Base-by-base conservation (phyloP, 768 basidiomycete genomes). In the Xerocomellus dryophilus region DNA sequence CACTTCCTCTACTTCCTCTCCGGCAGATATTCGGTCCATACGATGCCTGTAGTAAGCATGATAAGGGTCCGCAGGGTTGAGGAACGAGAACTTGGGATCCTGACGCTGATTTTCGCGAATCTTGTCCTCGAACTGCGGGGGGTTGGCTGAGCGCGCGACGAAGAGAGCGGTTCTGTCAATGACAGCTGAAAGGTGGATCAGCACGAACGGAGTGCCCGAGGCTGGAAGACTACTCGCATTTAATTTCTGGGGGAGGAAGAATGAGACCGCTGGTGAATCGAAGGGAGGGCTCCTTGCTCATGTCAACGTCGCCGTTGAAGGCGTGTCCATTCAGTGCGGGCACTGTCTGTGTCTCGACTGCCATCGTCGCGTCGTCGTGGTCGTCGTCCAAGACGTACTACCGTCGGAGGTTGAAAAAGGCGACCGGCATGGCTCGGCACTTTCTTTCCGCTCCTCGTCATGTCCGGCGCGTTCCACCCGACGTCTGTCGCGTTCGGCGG, bases 21-120 rank as follows among this genome's bases (percentile, higher is more conserved):
- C 93, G 7, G 83, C 83, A 48, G 81, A 74, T 58, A 93, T 82
- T 67, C 84, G 85, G 44, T 93, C 91, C 75, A 96, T 83, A 67
- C 89, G 85, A 77, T 95, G 84, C 67, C 90, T 85, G 69, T 99
- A 99, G 75, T 99, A 98, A 56, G 91, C 91, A 85, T 98, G 93
- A 76, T 97, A 99, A 60, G 97, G 93, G 79, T 99, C 97, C 45
- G 84, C 83, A 57, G 92, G 87, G 76, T 96, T 96, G 71, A 99
- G 82, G 79, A 99, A 99, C 53, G 96, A 93, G 80, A 98, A 99
- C 75, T 97, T 96, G 53, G 94, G 93, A 78, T 98, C 96, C 60
- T 85, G 82, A 74, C 93, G 91, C 73, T 95, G 95, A 65, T 90
- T 89, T 74, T 98, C 94, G 63, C 94, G 85, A 71, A 99, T 93